These are phyloP conservation scores for Plasmodium relictum DNA, from an alignment of 169 alveolate species.

Conservation along the genomic window DNA sequence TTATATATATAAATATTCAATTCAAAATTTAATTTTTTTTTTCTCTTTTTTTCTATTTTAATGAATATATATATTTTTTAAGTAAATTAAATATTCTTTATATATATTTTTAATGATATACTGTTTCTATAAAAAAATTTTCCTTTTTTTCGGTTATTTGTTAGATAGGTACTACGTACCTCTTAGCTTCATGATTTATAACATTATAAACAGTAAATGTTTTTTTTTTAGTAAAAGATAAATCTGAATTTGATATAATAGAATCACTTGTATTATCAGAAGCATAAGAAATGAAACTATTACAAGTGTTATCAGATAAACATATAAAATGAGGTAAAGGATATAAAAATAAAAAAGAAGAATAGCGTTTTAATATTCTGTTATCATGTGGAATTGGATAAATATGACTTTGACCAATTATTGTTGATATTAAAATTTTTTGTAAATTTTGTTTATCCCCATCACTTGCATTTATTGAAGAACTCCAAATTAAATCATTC, in stretches of 20 bases:
- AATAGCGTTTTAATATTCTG: conserved; percentile 77
- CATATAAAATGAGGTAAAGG: conserved; percentile 83
- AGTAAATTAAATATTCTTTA: background rate
- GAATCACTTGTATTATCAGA: conserved; percentile 51
- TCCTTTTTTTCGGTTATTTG: background rate
- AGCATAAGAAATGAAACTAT: conserved; percentile 61
- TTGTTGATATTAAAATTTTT: conserved; percentile 51
- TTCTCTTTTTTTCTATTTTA: too few relatives aligned
- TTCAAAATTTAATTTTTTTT: too few relatives aligned
- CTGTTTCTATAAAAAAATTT: background rate
- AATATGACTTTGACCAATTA: conserved; percentile 84
- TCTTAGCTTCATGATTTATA: conserved; percentile 58
- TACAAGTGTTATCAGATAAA: conserved; percentile 50
- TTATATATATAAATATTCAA: background rate
- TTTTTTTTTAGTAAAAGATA: conserved; percentile 58
- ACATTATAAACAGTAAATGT: conserved; percentile 55
- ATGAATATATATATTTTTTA: too few relatives aligned
- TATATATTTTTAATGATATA: background rate
- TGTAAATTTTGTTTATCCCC: conserved; percentile 23
- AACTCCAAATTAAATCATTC: conserved; percentile 78
- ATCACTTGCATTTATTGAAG: conserved; percentile 78
- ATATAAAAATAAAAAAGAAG: conserved; percentile 80
- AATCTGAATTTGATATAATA: conserved; percentile 48
- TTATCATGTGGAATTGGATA: conserved; percentile 84
- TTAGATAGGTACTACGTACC: conserved; percentile 46